Percentiles rank a stretch among this genome's conserved stretches.
Evolutionary conservation across 2,329 filamentous ascomycete species (phyloP).

Genomic region (Fusarium odoratissimum): DNA sequence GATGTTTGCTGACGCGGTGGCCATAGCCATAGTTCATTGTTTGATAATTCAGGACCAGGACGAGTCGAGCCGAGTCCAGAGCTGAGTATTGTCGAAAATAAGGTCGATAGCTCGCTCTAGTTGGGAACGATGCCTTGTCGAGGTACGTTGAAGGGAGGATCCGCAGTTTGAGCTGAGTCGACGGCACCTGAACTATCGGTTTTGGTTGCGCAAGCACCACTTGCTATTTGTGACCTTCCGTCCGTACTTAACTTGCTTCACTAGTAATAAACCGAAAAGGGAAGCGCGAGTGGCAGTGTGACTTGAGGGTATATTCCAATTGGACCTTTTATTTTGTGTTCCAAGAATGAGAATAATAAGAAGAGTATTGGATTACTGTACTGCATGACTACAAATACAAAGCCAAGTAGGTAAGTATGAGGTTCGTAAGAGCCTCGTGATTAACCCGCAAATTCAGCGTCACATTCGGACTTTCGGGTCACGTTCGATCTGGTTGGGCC

Average conservation of each 20-base stretch:
- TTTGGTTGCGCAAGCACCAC: conserved; percentile 31
- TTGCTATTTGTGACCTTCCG: conserved; percentile 20
- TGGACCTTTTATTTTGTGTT: not conserved
- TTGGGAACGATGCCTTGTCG: not conserved
- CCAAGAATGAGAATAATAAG: not conserved
- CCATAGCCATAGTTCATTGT: conserved; percentile 43
- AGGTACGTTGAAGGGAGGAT: conserved; percentile 9
- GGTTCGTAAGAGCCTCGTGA: conserved; percentile 19
- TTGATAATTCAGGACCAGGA: not conserved
- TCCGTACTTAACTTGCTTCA: not conserved
- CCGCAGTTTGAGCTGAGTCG: conserved; percentile 3
- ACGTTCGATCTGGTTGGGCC: conserved; percentile 12
- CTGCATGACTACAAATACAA: conserved; percentile 11
- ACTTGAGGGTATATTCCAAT: conserved; percentile 7
- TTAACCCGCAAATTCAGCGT: conserved; percentile 27
- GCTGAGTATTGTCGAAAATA: not conserved
- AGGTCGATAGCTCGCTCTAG: conserved; percentile 3
- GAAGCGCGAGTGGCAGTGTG: conserved; percentile 8
- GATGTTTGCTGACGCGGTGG: conserved; percentile 38
- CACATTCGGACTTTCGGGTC: conserved; percentile 23
- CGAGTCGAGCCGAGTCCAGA: not conserved
- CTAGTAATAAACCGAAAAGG: conserved; percentile 17
- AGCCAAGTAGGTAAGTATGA: not conserved
- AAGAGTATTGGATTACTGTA: not conserved
- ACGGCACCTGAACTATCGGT: conserved; percentile 8